Conservation (phyloP, 2,329 filamentous ascomycete genomes). For the Alternaria sp. region DNA sequence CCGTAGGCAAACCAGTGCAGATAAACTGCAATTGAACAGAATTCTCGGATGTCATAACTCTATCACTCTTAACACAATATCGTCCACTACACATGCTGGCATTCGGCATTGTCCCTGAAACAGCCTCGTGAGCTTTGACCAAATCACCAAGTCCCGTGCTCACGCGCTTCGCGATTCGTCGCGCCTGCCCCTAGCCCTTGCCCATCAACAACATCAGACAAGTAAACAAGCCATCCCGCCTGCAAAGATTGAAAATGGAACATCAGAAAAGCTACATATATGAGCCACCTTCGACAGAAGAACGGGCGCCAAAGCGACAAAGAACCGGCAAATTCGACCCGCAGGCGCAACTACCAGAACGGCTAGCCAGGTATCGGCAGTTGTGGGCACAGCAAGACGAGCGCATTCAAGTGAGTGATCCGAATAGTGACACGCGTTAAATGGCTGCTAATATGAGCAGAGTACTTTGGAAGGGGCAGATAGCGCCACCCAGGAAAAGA, state of each 20-base stretch:
- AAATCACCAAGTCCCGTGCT: conserved; percentile 35
- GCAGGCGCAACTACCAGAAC: conserved; percentile 47
- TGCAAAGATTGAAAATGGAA: conserved; percentile 48
- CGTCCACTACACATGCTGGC: neutral
- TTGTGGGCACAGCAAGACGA: conserved; percentile 70
- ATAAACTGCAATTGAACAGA: neutral
- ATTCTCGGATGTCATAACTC: neutral
- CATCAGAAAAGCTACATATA: conserved; percentile 58
- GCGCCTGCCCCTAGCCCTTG: conserved; percentile 17
- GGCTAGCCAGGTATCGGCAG: conserved; percentile 66
- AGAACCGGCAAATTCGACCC: conserved; percentile 40
- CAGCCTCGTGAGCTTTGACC: conserved; percentile 7
- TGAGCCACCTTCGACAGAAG: conserved; percentile 43
- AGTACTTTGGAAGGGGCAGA: conserved; percentile 50
- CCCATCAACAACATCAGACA: conserved; percentile 5
- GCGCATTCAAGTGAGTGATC: conserved; percentile 63
- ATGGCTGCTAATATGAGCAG: conserved; percentile 29
- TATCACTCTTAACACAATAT: neutral
- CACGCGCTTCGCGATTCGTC: conserved; percentile 33
- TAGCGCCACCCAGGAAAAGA: conserved; percentile 47
- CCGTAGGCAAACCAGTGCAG: neutral
- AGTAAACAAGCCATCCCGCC: neutral
- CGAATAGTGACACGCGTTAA: neutral
- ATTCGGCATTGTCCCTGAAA: neutral
- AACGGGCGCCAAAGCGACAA: conserved; percentile 51